Evolutionary conservation across 2,329 filamentous ascomycete species (phyloP), one percentile per base, ranked within the genome.

Genomic region (Pseudocercospora vitis): DNA sequence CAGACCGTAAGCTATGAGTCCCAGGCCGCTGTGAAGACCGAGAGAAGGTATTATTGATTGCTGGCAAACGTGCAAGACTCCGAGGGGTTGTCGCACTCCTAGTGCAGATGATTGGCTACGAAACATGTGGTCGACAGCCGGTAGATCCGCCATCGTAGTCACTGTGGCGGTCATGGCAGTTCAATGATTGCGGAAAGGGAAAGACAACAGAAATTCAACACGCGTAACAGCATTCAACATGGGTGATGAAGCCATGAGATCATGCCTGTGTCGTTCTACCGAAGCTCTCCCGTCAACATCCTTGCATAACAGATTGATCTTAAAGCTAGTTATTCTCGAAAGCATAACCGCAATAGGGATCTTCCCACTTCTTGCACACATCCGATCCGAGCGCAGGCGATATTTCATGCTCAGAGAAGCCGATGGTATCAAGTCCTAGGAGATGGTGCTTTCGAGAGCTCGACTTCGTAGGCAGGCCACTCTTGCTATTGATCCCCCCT

Each of bases 11-110:
- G 80, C 75, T 26, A 79, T 72, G 24, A 78, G 60, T 7, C 79
- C 75, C 9, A 83, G 72, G 3, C 77, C 74, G 0, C 78, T 73
- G 57, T 84, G 79, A 0, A 84, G 68, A 0, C 74, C 73, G 31
- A 83, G 70, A 0, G 80, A 82, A 0, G 81, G 81, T 2, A 81
- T 70, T 2, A 84, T 65, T 2, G 78, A 78, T 14, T 78, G 74
- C 58, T 75, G 76, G 18, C 83, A 61, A 44, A 84, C 77, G 7
- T 80, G 80, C 6, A 82, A n/a, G 18, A 48, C 28, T 7, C 35
- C 48, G 7, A 48, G 42, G 8, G 37, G 29, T 35, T 46, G 48
- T 7, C 16, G 35, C 19, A 23, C n/a, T n/a, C 33, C 24, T 6
- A 52, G 26, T 29, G 48, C 14, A 1, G 50, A 18, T 11, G 37